phyloP scores from a whole-genome alignment of 169 alveolate species.

The Plasmodium vivax region DNA sequence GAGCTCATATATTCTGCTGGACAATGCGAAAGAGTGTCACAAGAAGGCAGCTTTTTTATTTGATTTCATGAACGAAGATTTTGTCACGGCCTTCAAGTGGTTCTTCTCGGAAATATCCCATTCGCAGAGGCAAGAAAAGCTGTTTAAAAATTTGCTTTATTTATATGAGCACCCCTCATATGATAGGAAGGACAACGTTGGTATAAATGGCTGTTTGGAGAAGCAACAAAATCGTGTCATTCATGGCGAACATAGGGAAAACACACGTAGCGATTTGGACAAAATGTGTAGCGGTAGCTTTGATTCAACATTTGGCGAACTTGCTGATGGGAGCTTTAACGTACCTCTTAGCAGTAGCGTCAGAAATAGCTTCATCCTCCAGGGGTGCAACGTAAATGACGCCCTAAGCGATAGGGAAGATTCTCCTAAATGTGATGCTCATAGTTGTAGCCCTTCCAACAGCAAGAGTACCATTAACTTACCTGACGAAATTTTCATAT shows the following conservation, averaged over 20 bases:
- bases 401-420: background rate
- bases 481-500: conserved; percentile 43
- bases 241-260: background rate
- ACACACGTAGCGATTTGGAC: background rate
- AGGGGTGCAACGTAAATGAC: background rate
- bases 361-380: background rate
- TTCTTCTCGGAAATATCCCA: conserved; percentile 36
- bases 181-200: background rate
- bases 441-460: background rate
- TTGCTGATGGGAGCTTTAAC: background rate
- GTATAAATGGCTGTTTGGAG: background rate
- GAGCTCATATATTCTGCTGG: conserved; percentile 41
- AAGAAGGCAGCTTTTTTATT: conserved; percentile 55
- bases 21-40: conserved; percentile 22
- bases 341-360: background rate
- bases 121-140: conserved; percentile 32
- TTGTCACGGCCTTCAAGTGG: conserved; percentile 49
- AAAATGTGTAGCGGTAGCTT: background rate
- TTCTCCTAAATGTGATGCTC: background rate
- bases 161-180: conserved; percentile 33
- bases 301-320: background rate
- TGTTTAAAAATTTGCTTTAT: conserved; percentile 42
- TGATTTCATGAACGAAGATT: conserved; percentile 74
- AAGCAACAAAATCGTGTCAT: background rate
- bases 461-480: conserved; percentile 7